phyloP scores from a whole-genome alignment of 768 basidiomycete species.

The Boletus rubescentipes region DNA sequence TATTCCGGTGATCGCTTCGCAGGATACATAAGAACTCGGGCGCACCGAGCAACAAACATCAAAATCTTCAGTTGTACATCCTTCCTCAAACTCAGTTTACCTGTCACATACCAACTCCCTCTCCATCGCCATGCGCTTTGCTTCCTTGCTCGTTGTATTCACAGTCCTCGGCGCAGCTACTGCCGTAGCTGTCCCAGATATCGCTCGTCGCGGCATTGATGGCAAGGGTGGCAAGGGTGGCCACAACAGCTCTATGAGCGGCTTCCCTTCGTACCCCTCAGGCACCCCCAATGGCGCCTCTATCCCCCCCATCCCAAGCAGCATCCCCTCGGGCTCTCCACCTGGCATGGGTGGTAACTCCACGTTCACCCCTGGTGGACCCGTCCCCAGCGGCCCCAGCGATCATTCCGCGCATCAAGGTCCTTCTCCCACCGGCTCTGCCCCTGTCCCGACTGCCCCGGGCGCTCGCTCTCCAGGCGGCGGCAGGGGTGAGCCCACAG shows the following conservation, averaged over 20 bases:
- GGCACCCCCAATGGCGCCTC: neutral
- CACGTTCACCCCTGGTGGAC: neutral
- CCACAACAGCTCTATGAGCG: neutral
- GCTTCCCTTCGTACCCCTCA: neutral
- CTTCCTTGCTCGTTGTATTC: constrained; percentile 1
- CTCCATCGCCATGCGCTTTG: constrained; percentile 10
- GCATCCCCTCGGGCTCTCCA: neutral
- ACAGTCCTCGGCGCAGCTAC: constrained; percentile 1
- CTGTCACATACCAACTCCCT: neutral
- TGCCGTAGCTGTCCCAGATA: constrained; percentile 3
- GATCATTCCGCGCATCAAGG: neutral
- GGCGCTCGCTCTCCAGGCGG: neutral
- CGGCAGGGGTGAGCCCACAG: neutral
- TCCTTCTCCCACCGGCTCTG: neutral
- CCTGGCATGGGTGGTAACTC: neutral
- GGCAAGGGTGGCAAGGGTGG: neutral
- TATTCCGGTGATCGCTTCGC: neutral
- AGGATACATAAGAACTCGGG: constrained; percentile 8
- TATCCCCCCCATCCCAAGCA: neutral
- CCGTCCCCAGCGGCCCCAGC: neutral
- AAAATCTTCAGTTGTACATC: neutral
- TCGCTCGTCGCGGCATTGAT: neutral
- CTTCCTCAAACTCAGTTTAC: neutral
- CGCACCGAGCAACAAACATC: no score
- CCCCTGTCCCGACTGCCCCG: no score